Evolutionary conservation across 441 rosid species (phyloP), one percentile per base, ranked within the genome.

Genomic region (Aquilaria agallochum): DNA sequence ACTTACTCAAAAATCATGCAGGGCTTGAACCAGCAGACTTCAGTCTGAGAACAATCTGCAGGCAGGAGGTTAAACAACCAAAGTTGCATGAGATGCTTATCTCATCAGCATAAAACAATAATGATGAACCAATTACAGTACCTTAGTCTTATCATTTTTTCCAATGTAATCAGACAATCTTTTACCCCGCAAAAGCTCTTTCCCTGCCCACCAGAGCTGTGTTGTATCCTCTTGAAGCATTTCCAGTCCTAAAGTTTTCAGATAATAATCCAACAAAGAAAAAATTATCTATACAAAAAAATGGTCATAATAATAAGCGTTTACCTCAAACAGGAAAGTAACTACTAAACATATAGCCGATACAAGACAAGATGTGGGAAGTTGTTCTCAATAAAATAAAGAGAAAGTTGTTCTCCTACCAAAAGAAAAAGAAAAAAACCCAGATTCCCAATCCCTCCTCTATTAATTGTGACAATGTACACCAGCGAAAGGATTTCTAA

Each of bases 31-130:
- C 58, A 55, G 58, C 44, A 7, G 44, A 55, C 40, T 55, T 34
- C 44, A 55, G 58, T 40, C 58, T 55, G n/a, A 55, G 5, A 55
- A 55, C 58, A 55, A 55, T 55, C 58, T 55, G 58, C 31, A 55
- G 58, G 12, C 31, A 52, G 11, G n/a, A 48, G 51, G 13, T 10
- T 31, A 6, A 40, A 40, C 45, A 40, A 40, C 2, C 10, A 55
- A 9, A 55, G 14, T 31, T 8, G 7, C 31, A 20, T 52, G 5
- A 55, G 42, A 55, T 31, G n/a, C n/a, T 12, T 55, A 55, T 31
- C 58, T 31, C 34, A 9, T 2, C 32, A 55, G 34, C 12, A n/a
- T 31, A 12, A 11, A 55, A 31, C 40, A 31, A 55, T 32, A 31
- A 55, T 11, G 34, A n/a, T 20, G 45, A 2, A 5, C 12, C 32